Evolutionary conservation across 2,329 filamentous ascomycete species (phyloP).

Genomic region (Penicillium vulpinum): DNA sequence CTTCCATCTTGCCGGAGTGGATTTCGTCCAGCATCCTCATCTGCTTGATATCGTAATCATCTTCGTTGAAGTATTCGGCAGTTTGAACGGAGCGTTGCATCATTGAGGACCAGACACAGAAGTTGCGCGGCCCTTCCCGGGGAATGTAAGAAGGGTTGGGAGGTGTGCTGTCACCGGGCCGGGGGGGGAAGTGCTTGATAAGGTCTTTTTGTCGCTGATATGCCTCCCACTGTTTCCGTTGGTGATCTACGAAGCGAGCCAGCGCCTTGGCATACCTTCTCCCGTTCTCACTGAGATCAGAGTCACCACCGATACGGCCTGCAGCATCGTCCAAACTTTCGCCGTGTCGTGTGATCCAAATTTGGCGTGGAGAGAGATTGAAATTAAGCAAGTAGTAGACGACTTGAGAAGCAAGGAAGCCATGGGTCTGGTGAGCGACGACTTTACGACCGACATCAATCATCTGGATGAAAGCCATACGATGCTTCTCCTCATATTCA

Average conservation of each 20-base stretch:
- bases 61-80: constrained; percentile 87
- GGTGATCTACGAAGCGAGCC: constrained; percentile 77
- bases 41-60: constrained; percentile 94
- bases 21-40: constrained; percentile 98
- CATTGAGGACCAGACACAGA: constrained; percentile 99
- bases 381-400: constrained; percentile 96
- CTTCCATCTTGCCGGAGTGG: constrained; percentile 89
- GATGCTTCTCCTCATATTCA: constrained; percentile 83
- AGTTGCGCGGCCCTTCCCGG: constrained; percentile 71
- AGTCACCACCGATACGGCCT: constrained; percentile 89
- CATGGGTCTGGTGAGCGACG: constrained; percentile 83
- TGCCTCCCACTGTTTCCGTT: constrained; percentile 78
- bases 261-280: constrained; percentile 76
- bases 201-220: constrained; percentile 77
- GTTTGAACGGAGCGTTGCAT: constrained; percentile 85
- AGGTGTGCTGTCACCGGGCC: constrained; percentile 86
- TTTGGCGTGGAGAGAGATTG: constrained; percentile 90
- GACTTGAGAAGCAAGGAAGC: constrained; percentile 88
- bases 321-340: constrained; percentile 84
- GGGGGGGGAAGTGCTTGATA: constrained; percentile 80
- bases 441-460: constrained; percentile 96
- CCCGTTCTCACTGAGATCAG: constrained; percentile 77
- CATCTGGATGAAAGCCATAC: constrained; percentile 96
- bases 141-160: constrained; percentile 77
- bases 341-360: constrained; percentile 96